Base-by-base conservation (phyloP, 202 grass and related monocot genomes). In the Dendrocalamus latiflorus region DNA sequence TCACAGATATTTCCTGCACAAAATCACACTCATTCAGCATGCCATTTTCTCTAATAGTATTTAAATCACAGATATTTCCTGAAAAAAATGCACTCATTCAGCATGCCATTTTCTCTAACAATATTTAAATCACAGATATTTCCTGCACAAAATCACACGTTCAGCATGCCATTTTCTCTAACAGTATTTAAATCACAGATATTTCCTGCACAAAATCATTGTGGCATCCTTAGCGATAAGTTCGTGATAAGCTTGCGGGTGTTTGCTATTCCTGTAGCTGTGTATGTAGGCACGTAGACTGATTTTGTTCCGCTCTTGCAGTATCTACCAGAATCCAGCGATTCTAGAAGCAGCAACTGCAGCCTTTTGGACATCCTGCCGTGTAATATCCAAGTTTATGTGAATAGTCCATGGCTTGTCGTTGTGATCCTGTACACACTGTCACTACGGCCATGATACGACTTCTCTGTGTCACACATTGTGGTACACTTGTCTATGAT, bases 291-390 rank as follows among this genome's bases (percentile, higher is more conserved):
- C 41, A 37, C 41, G 53, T 65, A 44, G 10, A 75, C 64, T 84
- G 38, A 84, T 88, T 38, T 14, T 51, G 21, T 21, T 72, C 28
- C 38, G 4, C 41, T n/a, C 55, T 18, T 87, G 58, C 84, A 97
- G 94, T 20, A 93, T 97, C 65, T 97, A 97, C 82, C 94, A 97
- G 75, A 97, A 97, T 37, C 94, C 94, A 45, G 91, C 91, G 8
- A 88, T 97, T 75, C 65, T 97, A 70, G 28, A 88, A 59, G 91
- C 91, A 56, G 91, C 91, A 57, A 77, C 84, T 16, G 43, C 90
- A 76, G 91, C 91, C 28, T 89, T 97, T 16, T 97, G 89, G 84
- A 91, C 91, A 45, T 93, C 94, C 67, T 97, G 87, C 68, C 81
- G 89, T 74, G 91, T 93, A 65, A 84, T 93, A 73, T 97, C 94